Percentiles rank a stretch among this genome's conserved stretches.
These are phyloP conservation scores for Tillandsia fasciculata DNA, from an alignment of 176 grass and related monocot species.

Conservation along the genomic window DNA sequence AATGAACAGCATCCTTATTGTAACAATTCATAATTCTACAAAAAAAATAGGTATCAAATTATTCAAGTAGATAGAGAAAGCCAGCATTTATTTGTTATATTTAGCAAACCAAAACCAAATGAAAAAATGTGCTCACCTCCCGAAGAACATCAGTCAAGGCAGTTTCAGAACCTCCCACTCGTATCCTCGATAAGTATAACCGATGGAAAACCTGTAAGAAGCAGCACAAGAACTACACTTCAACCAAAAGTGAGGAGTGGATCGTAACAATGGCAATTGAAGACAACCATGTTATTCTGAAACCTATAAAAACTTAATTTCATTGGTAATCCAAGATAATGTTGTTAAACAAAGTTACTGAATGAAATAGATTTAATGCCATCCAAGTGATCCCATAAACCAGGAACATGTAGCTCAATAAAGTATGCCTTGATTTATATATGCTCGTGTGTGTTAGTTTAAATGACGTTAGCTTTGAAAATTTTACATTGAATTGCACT, in stretches of 20 bases:
- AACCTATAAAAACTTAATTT: not conserved
- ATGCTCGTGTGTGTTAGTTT: too few relatives aligned
- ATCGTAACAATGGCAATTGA: not conserved
- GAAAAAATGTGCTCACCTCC: conserved; percentile 45
- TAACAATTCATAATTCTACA: not conserved
- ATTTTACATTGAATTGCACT: too few relatives aligned
- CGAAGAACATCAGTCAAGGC: conserved; percentile 94
- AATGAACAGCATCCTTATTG: not conserved
- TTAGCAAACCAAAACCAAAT: conserved; percentile 1
- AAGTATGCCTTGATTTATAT: too few relatives aligned
- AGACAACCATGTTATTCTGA: not conserved
- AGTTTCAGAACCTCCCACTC: conserved; percentile 62
- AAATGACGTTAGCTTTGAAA: too few relatives aligned
- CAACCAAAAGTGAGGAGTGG: conserved; percentile 3
- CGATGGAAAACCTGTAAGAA: conserved; percentile 59
- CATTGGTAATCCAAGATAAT: not conserved
- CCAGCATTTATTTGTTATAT: not conserved
- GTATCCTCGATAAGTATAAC: conserved; percentile 56
- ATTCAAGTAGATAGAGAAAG: not conserved
- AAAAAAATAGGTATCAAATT: not conserved
- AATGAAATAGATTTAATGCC: too few relatives aligned
- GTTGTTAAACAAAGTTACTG: too few relatives aligned
- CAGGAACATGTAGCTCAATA: too few relatives aligned
- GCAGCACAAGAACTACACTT: conserved; percentile 13
- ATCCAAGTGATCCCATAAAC: too few relatives aligned